Conservation (phyloP, 139 green algal genomes). For the Volvox reticuliferus region DNA sequence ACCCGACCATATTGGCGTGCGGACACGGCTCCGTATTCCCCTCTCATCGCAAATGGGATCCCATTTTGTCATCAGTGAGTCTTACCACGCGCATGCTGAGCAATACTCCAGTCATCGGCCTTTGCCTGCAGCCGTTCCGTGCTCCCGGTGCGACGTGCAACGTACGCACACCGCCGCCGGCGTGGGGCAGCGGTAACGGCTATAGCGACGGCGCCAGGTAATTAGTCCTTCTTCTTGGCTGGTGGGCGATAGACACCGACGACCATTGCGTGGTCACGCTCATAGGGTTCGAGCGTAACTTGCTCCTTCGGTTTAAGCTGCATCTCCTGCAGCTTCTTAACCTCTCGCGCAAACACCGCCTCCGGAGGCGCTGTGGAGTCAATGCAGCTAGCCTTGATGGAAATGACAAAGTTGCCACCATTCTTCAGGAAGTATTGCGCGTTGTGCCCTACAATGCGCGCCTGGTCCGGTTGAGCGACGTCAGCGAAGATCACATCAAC, state of each 20-base stretch:
- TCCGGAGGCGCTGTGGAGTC: constrained; percentile 98
- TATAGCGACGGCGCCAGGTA: too few relatives aligned
- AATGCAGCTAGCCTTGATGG: constrained; percentile 99
- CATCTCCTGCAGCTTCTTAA: constrained; percentile 98
- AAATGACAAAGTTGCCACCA: constrained; percentile 98
- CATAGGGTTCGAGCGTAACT: constrained; percentile 99
- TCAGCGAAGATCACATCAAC: constrained; percentile 99
- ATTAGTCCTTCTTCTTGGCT: constrained; percentile 66
- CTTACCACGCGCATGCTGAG: too few relatives aligned
- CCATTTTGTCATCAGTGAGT: too few relatives aligned
- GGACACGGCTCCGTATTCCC: too few relatives aligned
- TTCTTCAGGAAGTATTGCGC: constrained; percentile 99
- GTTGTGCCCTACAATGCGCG: constrained; percentile 98
- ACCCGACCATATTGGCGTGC: too few relatives aligned
- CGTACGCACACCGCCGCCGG: too few relatives aligned
- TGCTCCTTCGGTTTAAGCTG: constrained; percentile 98
- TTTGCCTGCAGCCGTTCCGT: too few relatives aligned
- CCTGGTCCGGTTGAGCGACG: constrained; percentile 97
- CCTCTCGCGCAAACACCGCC: constrained; percentile 91
- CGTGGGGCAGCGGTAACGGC: too few relatives aligned
- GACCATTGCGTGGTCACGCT: constrained; percentile 98
- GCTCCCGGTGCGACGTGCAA: too few relatives aligned
- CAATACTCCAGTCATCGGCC: too few relatives aligned
- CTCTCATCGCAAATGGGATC: too few relatives aligned
- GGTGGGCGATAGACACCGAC: constrained; percentile 85